Evolutionary conservation across 2,329 filamentous ascomycete species (phyloP).

Genomic region (Nothopassalora personata): DNA sequence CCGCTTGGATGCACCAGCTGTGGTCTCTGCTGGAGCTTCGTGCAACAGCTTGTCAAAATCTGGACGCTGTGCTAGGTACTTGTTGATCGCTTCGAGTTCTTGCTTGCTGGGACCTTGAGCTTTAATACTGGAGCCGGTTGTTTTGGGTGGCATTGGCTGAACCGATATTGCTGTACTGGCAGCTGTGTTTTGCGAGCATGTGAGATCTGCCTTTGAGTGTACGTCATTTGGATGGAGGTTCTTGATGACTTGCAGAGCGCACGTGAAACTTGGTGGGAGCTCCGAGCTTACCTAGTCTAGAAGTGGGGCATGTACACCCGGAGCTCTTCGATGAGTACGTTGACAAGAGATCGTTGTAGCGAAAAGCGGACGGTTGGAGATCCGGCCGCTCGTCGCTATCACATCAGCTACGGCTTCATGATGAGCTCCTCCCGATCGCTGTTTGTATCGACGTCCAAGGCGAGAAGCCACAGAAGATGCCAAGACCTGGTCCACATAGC

Average conservation of each 20-base stretch:
- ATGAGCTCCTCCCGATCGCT: no score
- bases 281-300: background rate
- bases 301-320: background rate
- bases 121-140: background rate
- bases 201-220: background rate
- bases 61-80: constrained; percentile 5
- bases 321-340: background rate
- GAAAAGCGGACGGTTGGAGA: background rate
- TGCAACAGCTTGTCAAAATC: constrained; percentile 6
- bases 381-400: background rate
- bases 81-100: constrained; percentile 8
- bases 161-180: background rate
- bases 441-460: no score
- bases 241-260: background rate
- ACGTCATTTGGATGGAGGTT: background rate
- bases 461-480: no score
- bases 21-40: background rate
- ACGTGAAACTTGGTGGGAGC: background rate
- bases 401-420: no score
- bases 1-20: background rate
- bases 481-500: no score
- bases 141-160: constrained; percentile 5
- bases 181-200: background rate
- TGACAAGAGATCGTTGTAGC: background rate
- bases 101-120: constrained; percentile 2